Percentiles rank a stretch among this genome's conserved stretches.
Evolutionary conservation across 257 asterid species (phyloP).

Genomic region (Craterostigma plantagineum): DNA sequence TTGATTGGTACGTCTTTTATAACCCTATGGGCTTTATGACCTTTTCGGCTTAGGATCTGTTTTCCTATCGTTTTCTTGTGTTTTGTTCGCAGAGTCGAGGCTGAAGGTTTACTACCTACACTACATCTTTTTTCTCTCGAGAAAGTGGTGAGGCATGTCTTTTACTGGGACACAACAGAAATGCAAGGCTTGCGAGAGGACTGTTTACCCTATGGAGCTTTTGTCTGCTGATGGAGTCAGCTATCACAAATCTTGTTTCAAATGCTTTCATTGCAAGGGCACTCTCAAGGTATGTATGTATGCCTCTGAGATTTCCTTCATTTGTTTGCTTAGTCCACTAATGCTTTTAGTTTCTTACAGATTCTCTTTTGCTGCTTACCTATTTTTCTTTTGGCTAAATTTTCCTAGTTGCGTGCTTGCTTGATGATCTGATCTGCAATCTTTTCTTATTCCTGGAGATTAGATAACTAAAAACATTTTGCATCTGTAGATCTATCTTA

Average conservation of each 20-base stretch:
- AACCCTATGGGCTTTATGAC: too few relatives aligned
- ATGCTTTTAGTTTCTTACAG: not conserved
- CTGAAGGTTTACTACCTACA: too few relatives aligned
- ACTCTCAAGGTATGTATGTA: constrained; percentile 51
- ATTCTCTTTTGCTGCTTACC: not conserved
- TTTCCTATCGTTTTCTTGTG: too few relatives aligned
- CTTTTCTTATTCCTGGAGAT: too few relatives aligned
- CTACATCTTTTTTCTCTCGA: constrained; percentile 1
- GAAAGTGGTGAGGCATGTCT: constrained; percentile 28
- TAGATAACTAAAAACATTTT: too few relatives aligned
- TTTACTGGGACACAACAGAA: constrained; percentile 79
- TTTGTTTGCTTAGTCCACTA: not conserved
- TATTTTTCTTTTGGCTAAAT: not conserved
- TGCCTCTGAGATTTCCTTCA: not conserved
- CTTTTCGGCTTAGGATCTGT: too few relatives aligned
- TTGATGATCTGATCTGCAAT: too few relatives aligned
- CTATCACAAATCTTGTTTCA: constrained; percentile 86
- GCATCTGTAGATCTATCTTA: not conserved
- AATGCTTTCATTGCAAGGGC: constrained; percentile 84
- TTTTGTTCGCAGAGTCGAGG: too few relatives aligned
- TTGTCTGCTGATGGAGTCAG: constrained; percentile 83
- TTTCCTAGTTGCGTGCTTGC: too few relatives aligned
- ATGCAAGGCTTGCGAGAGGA: constrained; percentile 93
- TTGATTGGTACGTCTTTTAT: too few relatives aligned
- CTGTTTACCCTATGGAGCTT: constrained; percentile 81